These are phyloP conservation scores for Dactylorhiza incarnata DNA, from an alignment of 106 monocot species.

Conservation along the genomic window DNA sequence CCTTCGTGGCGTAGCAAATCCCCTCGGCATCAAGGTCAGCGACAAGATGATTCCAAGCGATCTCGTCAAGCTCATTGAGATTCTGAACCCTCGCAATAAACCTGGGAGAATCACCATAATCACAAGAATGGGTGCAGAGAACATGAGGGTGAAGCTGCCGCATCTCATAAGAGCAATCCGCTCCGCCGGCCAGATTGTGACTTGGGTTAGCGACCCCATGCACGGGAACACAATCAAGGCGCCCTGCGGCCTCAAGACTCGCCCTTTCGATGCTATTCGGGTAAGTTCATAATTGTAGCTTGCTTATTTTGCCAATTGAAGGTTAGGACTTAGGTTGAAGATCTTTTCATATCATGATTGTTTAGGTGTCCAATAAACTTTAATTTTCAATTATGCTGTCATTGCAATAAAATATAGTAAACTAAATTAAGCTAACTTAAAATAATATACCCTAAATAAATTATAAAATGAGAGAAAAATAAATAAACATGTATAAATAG, in stretches of 20 bases:
- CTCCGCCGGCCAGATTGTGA: conserved; percentile 63
- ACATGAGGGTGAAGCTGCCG: conserved; percentile 62
- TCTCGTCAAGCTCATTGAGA: conserved; percentile 71
- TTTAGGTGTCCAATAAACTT: no score
- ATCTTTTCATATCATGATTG: no score
- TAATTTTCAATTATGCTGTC: no score
- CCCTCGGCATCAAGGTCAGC: conserved; percentile 66
- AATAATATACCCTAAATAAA: no score
- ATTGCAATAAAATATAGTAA: no score
- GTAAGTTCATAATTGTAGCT: conserved; percentile 13
- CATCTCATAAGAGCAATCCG: conserved; percentile 47
- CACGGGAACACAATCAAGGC: conserved; percentile 70
- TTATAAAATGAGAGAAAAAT: no score
- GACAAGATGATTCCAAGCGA: conserved; percentile 83
- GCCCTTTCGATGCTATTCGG: conserved; percentile 50
- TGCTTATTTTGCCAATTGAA: no score
- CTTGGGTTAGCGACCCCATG: conserved; percentile 79
- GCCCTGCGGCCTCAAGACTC: conserved; percentile 65
- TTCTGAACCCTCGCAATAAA: conserved; percentile 63
- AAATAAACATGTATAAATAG: no score
- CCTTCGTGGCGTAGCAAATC: conserved; percentile 61
- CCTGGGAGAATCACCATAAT: conserved; percentile 71
- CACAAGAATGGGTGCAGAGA: conserved; percentile 58
- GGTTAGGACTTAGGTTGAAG: no score
- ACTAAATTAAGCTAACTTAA: no score